These are phyloP conservation scores for Xenoacremonium recifei DNA, from an alignment of 2,329 filamentous ascomycete genomes.

Conservation along the genomic window DNA sequence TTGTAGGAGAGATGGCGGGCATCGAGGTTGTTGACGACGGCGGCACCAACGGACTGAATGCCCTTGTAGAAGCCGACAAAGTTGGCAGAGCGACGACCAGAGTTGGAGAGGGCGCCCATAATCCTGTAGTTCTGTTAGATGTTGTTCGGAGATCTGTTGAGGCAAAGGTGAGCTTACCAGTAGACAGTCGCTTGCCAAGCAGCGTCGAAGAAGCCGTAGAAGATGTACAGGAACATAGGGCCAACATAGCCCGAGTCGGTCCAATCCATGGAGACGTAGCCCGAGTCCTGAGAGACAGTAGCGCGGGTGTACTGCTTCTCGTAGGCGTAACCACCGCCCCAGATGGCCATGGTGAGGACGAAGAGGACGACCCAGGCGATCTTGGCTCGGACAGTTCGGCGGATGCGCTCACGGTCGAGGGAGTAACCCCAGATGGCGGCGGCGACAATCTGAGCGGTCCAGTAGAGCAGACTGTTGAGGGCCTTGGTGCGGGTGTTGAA, in stretches of 20 bases:
- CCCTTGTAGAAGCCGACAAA: constrained; percentile 89
- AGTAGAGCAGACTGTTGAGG: constrained; percentile 72
- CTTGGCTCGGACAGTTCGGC: constrained; percentile 68
- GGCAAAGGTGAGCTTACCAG: constrained; percentile 70
- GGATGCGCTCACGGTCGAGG: constrained; percentile 60
- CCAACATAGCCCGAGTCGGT: constrained; percentile 63
- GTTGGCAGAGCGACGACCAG: constrained; percentile 86
- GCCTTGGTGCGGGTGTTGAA: constrained; percentile 74
- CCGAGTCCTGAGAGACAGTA: constrained; percentile 7
- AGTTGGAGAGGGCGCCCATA: constrained; percentile 93
- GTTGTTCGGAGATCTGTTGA: too few relatives aligned
- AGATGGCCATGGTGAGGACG: constrained; percentile 70
- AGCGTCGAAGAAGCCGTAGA: constrained; percentile 87
- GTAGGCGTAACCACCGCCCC: constrained; percentile 81
- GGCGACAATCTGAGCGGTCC: constrained; percentile 72
- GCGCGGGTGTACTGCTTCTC: constrained; percentile 41
- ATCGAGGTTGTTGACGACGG: constrained; percentile 42
- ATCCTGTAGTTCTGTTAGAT: constrained; percentile 60
- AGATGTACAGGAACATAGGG: constrained; percentile 86
- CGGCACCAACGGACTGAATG: constrained; percentile 73
- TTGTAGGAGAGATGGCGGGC: constrained; percentile 54
- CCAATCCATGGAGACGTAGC: constrained; percentile 56
- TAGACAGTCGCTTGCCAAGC: constrained; percentile 89
- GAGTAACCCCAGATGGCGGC: constrained; percentile 70
- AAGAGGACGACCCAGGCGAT: constrained; percentile 61